phyloP scores from a whole-genome alignment of 2,329 filamentous ascomycete genomes.

The Furcasterigmium sp. region DNA sequence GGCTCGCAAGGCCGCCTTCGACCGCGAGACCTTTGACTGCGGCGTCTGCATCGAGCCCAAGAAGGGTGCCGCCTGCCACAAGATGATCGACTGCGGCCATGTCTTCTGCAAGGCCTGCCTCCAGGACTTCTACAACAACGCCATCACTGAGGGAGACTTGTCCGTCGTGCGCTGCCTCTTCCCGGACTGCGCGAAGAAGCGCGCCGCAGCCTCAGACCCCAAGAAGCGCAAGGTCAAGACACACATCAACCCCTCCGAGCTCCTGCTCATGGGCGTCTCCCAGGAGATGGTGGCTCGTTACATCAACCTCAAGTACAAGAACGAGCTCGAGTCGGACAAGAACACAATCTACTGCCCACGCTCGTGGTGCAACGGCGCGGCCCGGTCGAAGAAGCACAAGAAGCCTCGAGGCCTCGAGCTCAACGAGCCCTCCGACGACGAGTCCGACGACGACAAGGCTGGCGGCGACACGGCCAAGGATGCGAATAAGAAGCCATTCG shows the following conservation, averaged over 20 bases:
- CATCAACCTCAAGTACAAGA: conserved; percentile 86
- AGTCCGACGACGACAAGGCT: conserved; percentile 29
- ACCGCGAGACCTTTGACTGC: conserved; percentile 81
- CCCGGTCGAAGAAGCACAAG: conserved; percentile 67
- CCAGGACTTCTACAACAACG: conserved; percentile 82
- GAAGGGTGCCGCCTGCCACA: conserved; percentile 77
- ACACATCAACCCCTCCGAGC: conserved; percentile 74
- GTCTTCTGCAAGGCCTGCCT: conserved; percentile 89
- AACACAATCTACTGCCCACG: conserved; percentile 90
- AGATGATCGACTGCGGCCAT: conserved; percentile 77
- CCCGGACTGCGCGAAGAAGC: conserved; percentile 69
- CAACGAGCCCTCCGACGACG: conserved; percentile 49
- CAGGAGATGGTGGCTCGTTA: conserved; percentile 77
- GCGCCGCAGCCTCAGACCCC: conserved; percentile 22
- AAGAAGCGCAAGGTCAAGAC: conserved; percentile 56
- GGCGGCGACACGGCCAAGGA: conserved; percentile 13
- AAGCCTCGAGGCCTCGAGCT: conserved; percentile 65
- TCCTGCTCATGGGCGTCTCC: conserved; percentile 69
- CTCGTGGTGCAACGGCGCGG: conserved; percentile 86
- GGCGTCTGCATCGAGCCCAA: conserved; percentile 89
- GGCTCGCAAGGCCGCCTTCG: conserved; percentile 69
- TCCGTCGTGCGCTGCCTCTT: conserved; percentile 73
- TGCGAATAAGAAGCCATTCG: conserved; percentile 25
- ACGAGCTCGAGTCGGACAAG: conserved; percentile 85
- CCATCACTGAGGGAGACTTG: conserved; percentile 81